Evolutionary conservation across 2,329 filamentous ascomycete species (phyloP), one percentile per base, ranked within the genome.

Genomic region (Colletotrichum plurivorum): DNA sequence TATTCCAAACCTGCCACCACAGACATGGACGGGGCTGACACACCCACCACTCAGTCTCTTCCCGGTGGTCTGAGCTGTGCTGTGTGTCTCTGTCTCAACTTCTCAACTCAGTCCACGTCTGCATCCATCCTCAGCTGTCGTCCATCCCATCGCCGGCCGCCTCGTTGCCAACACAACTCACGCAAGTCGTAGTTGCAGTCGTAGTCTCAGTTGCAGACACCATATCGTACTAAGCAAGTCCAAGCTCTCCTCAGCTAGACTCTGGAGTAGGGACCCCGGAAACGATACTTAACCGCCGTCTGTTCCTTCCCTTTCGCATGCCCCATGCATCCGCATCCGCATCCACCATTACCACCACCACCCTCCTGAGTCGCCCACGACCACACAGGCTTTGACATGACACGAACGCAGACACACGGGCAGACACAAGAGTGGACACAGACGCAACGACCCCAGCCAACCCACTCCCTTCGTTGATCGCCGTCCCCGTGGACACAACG

Each of bases 221-320:
- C 58, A 52, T 16, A 39, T n/a, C 57, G 12, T 16, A 67, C 58
- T 10, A 9, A 67, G 59, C 31, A 60, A 69, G 62, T 60, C 65
- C 27, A 68, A 41, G 59, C 66, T 45, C 12, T 22, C 10, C 46
- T n/a, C 15, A 60, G 25, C 49, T 53, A 27, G 49, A 22, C 18
- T 49, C 20, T 15, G 49, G 8, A 16, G 9, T 36, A 3, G 7
- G n/a, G 43, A 16, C 27, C 56, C 25, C 13, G 18, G 16, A 25
- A 52, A 61, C 10, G 22, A 20, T 60, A 62, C 59, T 60, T 61
- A 46, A 55, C 49, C 22, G 51, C 45, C 62, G 66, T 59, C 36
- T 60, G 55, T 66, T 51, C 66, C 62, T 69, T 66, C 66, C 66
- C 49, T 63, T 65, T 69, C 63, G 55, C 61, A 69, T 39, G 48